Evolutionary conservation across 192 early-diverging fungal species (phyloP).

Genomic region (Backusella psychrophila): DNA sequence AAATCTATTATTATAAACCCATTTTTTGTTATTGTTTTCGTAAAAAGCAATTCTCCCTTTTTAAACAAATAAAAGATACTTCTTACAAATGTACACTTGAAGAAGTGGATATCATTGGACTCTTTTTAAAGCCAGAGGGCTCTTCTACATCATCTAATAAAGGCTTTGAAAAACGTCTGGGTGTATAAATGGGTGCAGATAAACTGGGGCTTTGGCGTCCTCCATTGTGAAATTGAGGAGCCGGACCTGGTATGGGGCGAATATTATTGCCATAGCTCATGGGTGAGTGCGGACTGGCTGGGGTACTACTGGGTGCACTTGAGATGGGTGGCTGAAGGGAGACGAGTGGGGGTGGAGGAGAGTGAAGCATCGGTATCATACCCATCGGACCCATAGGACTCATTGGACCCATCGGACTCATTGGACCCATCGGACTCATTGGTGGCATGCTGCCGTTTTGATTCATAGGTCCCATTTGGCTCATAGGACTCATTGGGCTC

Average conservation of each 20-base stretch:
- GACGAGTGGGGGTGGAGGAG: background rate
- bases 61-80: background rate
- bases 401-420: background rate
- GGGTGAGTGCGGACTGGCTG: background rate
- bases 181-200: background rate
- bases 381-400: conserved; percentile 1
- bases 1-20: background rate
- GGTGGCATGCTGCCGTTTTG: background rate
- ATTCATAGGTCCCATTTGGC: background rate
- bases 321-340: background rate
- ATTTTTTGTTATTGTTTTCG: background rate
- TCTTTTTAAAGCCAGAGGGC: conserved; percentile 4
- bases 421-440: background rate
- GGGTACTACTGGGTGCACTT: background rate
- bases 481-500: conserved; percentile 7
- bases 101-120: conserved; percentile 10
- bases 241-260: background rate
- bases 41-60: background rate
- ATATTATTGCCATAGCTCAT: background rate
- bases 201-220: conserved; percentile 16
- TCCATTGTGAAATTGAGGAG: background rate
- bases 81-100: conserved; percentile 10
- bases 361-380: conserved; percentile 4
- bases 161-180: conserved; percentile 1
- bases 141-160: conserved; percentile 15